Percentiles rank a stretch among this genome's conserved stretches.
These are phyloP conservation scores for Globisporangium okanoganense DNA, from an alignment of 352 stramenopile species.

Conservation along the genomic window DNA sequence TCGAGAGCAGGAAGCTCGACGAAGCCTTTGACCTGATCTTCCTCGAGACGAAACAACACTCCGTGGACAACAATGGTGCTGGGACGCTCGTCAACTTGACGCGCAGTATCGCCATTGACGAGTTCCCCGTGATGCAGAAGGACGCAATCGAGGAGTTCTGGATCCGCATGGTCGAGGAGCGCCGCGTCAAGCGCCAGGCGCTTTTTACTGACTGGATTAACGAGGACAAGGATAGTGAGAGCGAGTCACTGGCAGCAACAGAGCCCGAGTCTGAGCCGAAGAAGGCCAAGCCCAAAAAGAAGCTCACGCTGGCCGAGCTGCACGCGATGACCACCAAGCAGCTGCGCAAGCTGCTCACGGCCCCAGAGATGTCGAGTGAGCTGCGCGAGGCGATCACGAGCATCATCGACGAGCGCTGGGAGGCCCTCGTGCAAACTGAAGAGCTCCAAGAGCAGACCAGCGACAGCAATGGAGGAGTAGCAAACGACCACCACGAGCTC, in stretches of 20 bases:
- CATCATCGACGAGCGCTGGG: conserved; percentile 49
- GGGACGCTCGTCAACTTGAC: conserved; percentile 21
- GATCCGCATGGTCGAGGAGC: conserved; percentile 63
- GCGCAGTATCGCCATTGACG: conserved; percentile 75
- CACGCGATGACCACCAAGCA: conserved; percentile 45
- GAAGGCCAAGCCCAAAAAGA: conserved; percentile 23
- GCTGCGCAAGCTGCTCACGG: conserved; percentile 38
- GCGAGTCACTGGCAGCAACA: too few species aligned
- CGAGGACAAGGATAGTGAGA: conserved; percentile 12
- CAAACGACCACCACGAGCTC: neutral
- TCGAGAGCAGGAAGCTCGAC: conserved; percentile 43
- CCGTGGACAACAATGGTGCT: conserved; percentile 4
- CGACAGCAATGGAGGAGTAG: neutral
- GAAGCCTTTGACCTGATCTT: conserved; percentile 79
- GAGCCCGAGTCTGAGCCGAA: neutral
- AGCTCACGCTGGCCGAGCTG: conserved; percentile 37
- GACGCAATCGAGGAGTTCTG: conserved; percentile 75
- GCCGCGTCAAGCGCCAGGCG: conserved; percentile 27
- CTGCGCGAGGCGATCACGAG: conserved; percentile 36
- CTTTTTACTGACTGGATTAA: conserved; percentile 48
- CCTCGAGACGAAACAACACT: conserved; percentile 57
- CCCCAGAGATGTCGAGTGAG: conserved; percentile 24
- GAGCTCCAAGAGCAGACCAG: neutral
- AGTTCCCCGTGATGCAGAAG: conserved; percentile 84
- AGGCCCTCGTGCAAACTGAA: conserved; percentile 26